Conservation (phyloP, 2,329 filamentous ascomycete genomes). For the Aspergillaceae sp. region DNA sequence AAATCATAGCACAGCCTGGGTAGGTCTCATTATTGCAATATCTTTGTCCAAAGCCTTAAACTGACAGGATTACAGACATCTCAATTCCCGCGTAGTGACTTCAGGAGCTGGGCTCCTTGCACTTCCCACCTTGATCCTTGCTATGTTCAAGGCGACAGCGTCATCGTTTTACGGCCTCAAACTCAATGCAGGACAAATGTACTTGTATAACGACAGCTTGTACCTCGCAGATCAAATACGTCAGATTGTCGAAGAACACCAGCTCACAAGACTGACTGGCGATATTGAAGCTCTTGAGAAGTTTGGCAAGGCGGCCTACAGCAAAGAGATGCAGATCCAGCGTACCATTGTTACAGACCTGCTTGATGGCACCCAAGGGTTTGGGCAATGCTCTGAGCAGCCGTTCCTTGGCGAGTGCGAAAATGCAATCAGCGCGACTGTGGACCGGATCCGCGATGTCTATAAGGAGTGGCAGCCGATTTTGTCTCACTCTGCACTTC, state of each 20-base stretch:
- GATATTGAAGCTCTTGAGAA: slow-evolving; percentile 50
- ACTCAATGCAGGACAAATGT: slow-evolving; percentile 49
- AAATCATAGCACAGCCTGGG: slow-evolving; percentile 28
- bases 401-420: slow-evolving; percentile 54
- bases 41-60: slow-evolving; percentile 6
- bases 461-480: slow-evolving; percentile 50
- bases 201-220: slow-evolving; percentile 56
- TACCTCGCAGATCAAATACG: slow-evolving; percentile 50
- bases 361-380: slow-evolving; percentile 55
- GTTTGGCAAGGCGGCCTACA: slow-evolving; percentile 54
- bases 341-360: slow-evolving; percentile 54
- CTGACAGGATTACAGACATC: slow-evolving; percentile 21
- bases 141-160: slow-evolving; percentile 44
- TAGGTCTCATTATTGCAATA: slow-evolving; percentile 14
- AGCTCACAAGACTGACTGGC: slow-evolving; percentile 42
- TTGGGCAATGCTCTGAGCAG: slow-evolving; percentile 49
- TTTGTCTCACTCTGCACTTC: slow-evolving; percentile 50
- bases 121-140: slow-evolving; percentile 40
- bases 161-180: slow-evolving; percentile 38
- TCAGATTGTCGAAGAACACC: slow-evolving; percentile 39
- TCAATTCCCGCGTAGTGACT: slow-evolving; percentile 30
- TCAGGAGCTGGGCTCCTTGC: slow-evolving; percentile 37
- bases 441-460: slow-evolving; percentile 50
- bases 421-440: slow-evolving; percentile 49
- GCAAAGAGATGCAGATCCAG: slow-evolving; percentile 57